Percentiles rank a stretch among this genome's conserved stretches.
phyloP scores from a whole-genome alignment of 2,329 filamentous ascomycete genomes.

The Fonsecaea nubica region DNA sequence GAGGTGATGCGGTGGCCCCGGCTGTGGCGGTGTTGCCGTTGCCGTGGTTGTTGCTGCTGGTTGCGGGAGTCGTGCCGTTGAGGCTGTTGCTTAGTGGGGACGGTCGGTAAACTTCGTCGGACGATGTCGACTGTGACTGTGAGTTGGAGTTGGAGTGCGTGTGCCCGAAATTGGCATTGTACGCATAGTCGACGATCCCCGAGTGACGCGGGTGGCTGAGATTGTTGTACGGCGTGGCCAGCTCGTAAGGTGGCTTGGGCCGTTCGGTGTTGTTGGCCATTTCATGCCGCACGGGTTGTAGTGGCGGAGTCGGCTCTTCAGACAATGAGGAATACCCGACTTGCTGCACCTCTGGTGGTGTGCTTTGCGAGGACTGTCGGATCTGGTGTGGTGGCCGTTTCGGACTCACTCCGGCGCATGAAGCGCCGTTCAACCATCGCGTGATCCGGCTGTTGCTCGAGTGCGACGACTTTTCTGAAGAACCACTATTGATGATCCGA shows the following conservation, averaged over 20 bases:
- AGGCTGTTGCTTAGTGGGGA: constrained; percentile 12
- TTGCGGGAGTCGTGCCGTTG: background rate
- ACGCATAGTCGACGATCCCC: constrained; percentile 32
- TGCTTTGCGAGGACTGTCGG: constrained; percentile 12
- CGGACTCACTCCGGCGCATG: constrained; percentile 13
- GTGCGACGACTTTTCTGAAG: constrained; percentile 30
- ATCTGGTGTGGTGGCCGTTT: constrained; percentile 17
- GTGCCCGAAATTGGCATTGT: constrained; percentile 33
- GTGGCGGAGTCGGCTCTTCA: constrained; percentile 25
- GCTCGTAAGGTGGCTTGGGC: constrained; percentile 35
- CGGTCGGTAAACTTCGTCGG: constrained; percentile 10
- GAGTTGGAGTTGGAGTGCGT: constrained; percentile 29
- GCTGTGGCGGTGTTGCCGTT: background rate
- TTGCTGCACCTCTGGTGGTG: constrained; percentile 26
- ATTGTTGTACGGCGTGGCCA: constrained; percentile 36
- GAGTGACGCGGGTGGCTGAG: constrained; percentile 32
- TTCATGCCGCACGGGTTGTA: constrained; percentile 31
- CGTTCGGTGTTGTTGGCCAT: constrained; percentile 36
- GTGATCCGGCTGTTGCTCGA: constrained; percentile 32
- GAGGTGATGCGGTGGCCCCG: background rate
- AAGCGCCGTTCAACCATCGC: constrained; percentile 35
- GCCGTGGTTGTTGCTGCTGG: background rate
- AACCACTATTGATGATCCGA: constrained; percentile 32
- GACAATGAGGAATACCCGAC: constrained; percentile 15
- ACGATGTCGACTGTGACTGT: constrained; percentile 17